Percentiles rank a stretch among this genome's conserved stretches.
Evolutionary conservation across 2,329 filamentous ascomycete species (phyloP).

Genomic region (Sporothrix curviconia): DNA sequence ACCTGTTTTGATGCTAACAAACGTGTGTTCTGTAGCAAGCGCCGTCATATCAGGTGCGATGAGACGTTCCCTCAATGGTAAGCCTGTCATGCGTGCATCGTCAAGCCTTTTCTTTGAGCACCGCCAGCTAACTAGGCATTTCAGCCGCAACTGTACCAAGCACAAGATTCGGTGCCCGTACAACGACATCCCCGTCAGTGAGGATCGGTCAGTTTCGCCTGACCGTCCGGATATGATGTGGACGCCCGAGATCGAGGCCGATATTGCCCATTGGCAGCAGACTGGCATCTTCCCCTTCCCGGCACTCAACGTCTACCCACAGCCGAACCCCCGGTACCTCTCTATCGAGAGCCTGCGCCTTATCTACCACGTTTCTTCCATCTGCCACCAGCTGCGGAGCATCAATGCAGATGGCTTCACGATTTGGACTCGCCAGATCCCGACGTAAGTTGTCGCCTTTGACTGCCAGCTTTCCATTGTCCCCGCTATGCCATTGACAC

Average conservation of each 20-base stretch:
- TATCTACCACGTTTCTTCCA: slow-evolving; percentile 81
- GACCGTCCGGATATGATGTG: slow-evolving; percentile 69
- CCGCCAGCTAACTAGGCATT: too few species aligned
- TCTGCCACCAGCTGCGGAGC: slow-evolving; percentile 74
- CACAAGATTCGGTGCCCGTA: slow-evolving; percentile 98
- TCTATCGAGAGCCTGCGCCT: slow-evolving; percentile 74
- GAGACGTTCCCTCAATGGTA: slow-evolving; percentile 98
- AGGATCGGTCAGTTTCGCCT: slow-evolving; percentile 55
- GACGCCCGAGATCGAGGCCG: slow-evolving; percentile 76
- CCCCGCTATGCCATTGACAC: slow-evolving; percentile 25
- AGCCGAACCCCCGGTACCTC: slow-evolving; percentile 65
- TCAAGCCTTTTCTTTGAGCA: too few species aligned
- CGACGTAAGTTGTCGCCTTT: slow-evolving; percentile 63
- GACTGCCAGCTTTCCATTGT: too few species aligned
- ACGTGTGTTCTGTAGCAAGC: slow-evolving; percentile 55
- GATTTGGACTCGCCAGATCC: slow-evolving; percentile 87
- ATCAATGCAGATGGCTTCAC: slow-evolving; percentile 78
- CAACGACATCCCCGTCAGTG: slow-evolving; percentile 73
- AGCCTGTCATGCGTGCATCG: slow-evolving; percentile 29
- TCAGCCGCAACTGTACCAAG: slow-evolving; percentile 93
- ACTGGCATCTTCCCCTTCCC: slow-evolving; percentile 83
- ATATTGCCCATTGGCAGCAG: slow-evolving; percentile 75
- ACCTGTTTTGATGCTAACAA: slow-evolving; percentile 15
- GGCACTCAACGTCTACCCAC: slow-evolving; percentile 68
- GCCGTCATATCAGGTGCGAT: slow-evolving; percentile 93